Base-by-base conservation (phyloP, 2,329 filamentous ascomycete species). In the Talaromyces piceae region DNA sequence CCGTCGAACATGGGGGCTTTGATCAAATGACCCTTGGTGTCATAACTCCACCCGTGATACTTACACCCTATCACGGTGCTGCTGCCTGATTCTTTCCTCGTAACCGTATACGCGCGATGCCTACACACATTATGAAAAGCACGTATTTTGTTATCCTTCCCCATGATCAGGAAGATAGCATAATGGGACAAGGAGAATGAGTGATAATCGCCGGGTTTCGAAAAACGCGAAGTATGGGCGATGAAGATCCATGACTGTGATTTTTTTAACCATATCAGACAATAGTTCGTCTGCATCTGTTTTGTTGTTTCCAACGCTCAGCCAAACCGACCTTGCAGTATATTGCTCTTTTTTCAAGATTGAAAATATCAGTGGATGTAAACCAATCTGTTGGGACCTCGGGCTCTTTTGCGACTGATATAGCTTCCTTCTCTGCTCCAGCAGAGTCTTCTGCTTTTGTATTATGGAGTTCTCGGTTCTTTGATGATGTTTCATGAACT, bases 41-140 rank as follows among this genome's bases (percentile, higher is more conserved):
- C 77, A 54, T 83, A 83, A 2, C 77, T 80, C 80, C 81, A 84
- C 39, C 79, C 80, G 58, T 83, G 80, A 58, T 83, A 83, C 53
- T 77, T 76, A 69, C 81, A 84, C 0, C 76, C 71, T 31, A 84
- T 72, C 30, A 83, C 74, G 4, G 58, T 72, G 45, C 73, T 73
- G 39, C 71, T 72, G 3, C 81, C 81, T 8, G 72, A 65, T 2
- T 76, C 71, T 41, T 74, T 71, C 3, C 69, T 72, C 7, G 81
- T 77, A 7, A 83, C 74, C 0, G 79, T 78, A 59, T 78, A 84
- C 20, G 81, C 81, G 5, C 81, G 72, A 61, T 83, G 81, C 2
- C 81, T 69, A 64, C 81, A 83, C 30, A 83, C 71, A 58, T 84
- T 83, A 67, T 83, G 81, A 61, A 83, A 83, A 13, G 73, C 80